Evolutionary conservation across 208 protist species (phyloP), one percentile per base, ranked within the genome.

Genomic region (Crithidia expoeki): DNA sequence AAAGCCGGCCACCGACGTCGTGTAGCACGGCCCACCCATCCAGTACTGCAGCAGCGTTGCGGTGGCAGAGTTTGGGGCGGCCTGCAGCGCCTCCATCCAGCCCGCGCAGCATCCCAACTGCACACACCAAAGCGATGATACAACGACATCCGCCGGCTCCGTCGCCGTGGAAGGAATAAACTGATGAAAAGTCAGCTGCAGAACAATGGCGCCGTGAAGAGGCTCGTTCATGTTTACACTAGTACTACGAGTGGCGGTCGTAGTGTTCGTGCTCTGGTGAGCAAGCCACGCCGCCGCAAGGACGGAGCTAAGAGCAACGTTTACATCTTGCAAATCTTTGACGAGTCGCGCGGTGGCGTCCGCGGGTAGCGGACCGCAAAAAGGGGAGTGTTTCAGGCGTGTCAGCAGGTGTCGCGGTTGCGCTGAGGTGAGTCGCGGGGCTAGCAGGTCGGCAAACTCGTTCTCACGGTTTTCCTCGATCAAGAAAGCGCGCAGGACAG

Each of bases 21-120:
- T 81, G 74, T 68, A 85, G 80, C 80, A 85, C 19, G 80, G 80
- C 5, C 80, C 80, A 2, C 73, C 74, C 23, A 80, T 49, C 66
- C 68, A 72, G 70, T 60, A 85, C 49, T 59, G 58, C 19, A 77
- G 69, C 25, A 85, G 55, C 4, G 44, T 42, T 1, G n/a, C 55
- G 7, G 72, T 71, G 34, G 50, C 40, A 16, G 59, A 72, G 34
- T n/a, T 27, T 2, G 65, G 36, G 34, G 64, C 36, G 11, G 51
- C 36, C 42, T 53, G 27, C 12, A 53, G 12, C 21, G 55, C 71
- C 23, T 59, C 56, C 62, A 71, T 64, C 72, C 53, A 69, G 0
- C 58, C 55, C 19, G 51, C 25, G 28, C 33, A 36, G 49, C 52
- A 59, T 16, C 72, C 71, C 52, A 61, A 62, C 68, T 73, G 69